Base-by-base conservation (phyloP, 768 basidiomycete species). In the Trametes villosa region DNA sequence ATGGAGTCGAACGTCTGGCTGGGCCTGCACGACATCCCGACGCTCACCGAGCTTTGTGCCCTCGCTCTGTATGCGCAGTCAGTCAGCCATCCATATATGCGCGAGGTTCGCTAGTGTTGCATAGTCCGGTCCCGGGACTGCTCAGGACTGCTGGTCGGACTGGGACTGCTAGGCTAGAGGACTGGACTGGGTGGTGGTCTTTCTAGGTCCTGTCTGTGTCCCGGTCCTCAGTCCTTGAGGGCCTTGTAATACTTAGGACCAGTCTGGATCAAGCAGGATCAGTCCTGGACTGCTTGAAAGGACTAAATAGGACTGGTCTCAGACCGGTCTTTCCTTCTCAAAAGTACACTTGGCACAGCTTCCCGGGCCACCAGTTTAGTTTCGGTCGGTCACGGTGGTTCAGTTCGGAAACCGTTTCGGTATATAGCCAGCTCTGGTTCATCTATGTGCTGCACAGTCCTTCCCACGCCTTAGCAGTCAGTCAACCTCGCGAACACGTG, bases 1-100 rank as follows among this genome's bases (percentile, higher is more conserved):
- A 70, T 80, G 47, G 77, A 80, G 62, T 17, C 59, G 4, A 71
- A 71, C 46, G 24, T 71, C 13, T 44, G 29, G 15, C 20, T 20
- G 1, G 68, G 20, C 13, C 56, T 68, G 2, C 20, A 65, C 12
- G 65, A 68, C 24, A 15, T 31, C 0, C 52, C 68, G 0, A 68
- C 67, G 24, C 47, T 62, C 24, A 67, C 65, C 26, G 65, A 68
- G 44, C 63, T 68, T 17, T 57, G 47, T 22, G 65, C 56, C 45
- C 42, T 70, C 1, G 60, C 69, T 6, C 30, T 63, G 4, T 66
- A 65, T 47, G 12, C 53, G 15, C 40, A 65, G n/a, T 31, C 60
- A 9, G 33, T 71, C 53, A 41, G 46, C 20, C 54, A 62, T 13
- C 70, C 66, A 2, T 69, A 71, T 24, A 42, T 67, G 60, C 36